Base-by-base conservation (phyloP, 148 eudicot genomes). In the Amaranthus hypochondriacus region DNA sequence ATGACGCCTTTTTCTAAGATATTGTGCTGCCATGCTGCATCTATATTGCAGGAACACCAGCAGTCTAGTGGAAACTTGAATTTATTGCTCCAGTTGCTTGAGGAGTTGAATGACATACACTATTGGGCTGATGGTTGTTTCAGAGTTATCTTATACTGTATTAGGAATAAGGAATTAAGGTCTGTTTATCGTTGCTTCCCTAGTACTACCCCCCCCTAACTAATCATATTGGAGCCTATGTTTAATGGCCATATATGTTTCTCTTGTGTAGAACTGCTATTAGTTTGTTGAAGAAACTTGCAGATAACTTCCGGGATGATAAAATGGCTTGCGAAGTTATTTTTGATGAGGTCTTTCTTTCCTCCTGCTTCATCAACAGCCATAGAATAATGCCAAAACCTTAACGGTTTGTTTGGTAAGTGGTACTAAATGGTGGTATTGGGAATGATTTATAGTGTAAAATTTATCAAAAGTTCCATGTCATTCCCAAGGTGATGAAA, bases 81-180 rank as follows among this genome's bases (percentile, higher is more conserved):
- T 66, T 76, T 83, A 78, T 57, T 87, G 80, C 82, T 92, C 50
- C 79, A 84, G 79, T 74, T 92, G 76, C 89, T 92, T 59, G 82
- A 85, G 66, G 89, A 90, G 76, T 69, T 95, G 63, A 75, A 81
- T 5, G 87, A 84, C 71, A 72, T 83, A 65, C 75, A 70, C 74
- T 78, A 79, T 72, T 92, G 93, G 97, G 57, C 77, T 66, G 92
- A 92, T 61, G 93, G 87, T 62, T 95, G 96, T 84, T 82, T 70
- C 83, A 85, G 86, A 83, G 78, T 85, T 56, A 78, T 86, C 56
- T 70, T 74, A 53, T 88, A 92, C 67, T 90, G 97, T 82, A 78
- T 92, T 70, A 84, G 73, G 67, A 78, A 84, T 75, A 85, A 86
- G 73, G 73, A 88, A 70, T 79, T 88, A 75, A 87, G 89, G 96